These are phyloP conservation scores for Gilbertella persicaria DNA, from an alignment of 371 early-diverging fungal genomes.

Conservation along the genomic window DNA sequence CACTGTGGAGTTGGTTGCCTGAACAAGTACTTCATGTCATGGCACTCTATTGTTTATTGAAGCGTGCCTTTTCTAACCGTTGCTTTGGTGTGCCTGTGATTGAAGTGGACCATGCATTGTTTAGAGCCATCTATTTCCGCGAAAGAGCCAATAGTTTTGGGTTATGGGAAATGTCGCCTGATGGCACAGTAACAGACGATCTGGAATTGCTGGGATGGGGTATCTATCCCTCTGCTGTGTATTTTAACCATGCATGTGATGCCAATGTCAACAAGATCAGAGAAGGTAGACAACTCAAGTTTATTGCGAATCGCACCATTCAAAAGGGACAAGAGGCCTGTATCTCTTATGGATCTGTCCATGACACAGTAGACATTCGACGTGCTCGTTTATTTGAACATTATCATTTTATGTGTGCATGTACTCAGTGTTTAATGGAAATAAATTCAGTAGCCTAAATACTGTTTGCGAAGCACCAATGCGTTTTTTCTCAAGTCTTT, in stretches of 20 bases:
- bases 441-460: slow-evolving; percentile 38
- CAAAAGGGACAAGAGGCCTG: slow-evolving; percentile 65
- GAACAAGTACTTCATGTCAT: slow-evolving; percentile 23
- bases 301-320: slow-evolving; percentile 55
- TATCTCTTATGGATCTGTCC: slow-evolving; percentile 69
- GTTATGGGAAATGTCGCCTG: slow-evolving; percentile 47
- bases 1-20: no score
- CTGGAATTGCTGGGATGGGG: slow-evolving; percentile 64
- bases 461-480: slow-evolving; percentile 23
- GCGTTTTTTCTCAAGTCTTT: slow-evolving; percentile 25
- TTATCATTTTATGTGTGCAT: slow-evolving; percentile 75
- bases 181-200: slow-evolving; percentile 36
- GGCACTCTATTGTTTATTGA: slow-evolving; percentile 26
- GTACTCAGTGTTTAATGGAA: slow-evolving; percentile 64
- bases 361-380: slow-evolving; percentile 39
- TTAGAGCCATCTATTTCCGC: slow-evolving; percentile 59
- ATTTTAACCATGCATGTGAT: slow-evolving; percentile 81
- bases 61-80: slow-evolving; percentile 1
- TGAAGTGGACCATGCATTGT: slow-evolving; percentile 31
- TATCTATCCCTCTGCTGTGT: slow-evolving; percentile 71
- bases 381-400: slow-evolving; percentile 51
- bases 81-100: neutral
- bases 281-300: slow-evolving; percentile 53
- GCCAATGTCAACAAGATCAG: slow-evolving; percentile 66
- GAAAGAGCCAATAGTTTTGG: slow-evolving; percentile 73